These are phyloP conservation scores for Articulospora tetracladia DNA, from an alignment of 495 filamentous ascomycete genomes.

Conservation along the genomic window DNA sequence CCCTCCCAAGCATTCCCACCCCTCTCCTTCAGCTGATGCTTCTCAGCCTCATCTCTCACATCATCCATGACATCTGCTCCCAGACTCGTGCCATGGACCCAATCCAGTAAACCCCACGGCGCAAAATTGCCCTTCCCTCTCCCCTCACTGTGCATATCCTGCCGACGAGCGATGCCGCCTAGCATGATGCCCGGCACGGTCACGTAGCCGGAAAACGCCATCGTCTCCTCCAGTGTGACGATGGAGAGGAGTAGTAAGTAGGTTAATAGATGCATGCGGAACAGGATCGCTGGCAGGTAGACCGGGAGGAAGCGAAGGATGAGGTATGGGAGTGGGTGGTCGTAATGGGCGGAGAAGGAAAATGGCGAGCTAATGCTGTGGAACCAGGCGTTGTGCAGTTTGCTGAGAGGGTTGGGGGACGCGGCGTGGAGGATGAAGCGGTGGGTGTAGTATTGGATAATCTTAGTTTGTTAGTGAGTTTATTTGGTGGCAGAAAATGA, in stretches of 20 bases:
- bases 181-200: conserved; percentile 71
- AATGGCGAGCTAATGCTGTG: conserved; percentile 61
- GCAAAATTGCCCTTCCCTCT: conserved; percentile 70
- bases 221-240: conserved; percentile 71
- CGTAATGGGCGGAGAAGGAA: conserved; percentile 67
- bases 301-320: conserved; percentile 66
- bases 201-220: conserved; percentile 74
- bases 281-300: conserved; percentile 60
- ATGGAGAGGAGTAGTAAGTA: conserved; percentile 67
- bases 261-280: conserved; percentile 76
- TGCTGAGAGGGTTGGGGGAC: conserved; percentile 21
- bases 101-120: conserved; percentile 75
- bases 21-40: conserved; percentile 51
- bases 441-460: conserved; percentile 62
- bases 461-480: conserved; percentile 11
- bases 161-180: conserved; percentile 67
- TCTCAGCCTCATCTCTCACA: conserved; percentile 52
- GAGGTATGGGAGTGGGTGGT: conserved; percentile 75
- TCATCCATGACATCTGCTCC: conserved; percentile 53
- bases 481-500: not conserved
- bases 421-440: conserved; percentile 61
- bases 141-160: conserved; percentile 61
- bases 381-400: conserved; percentile 59
- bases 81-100: conserved; percentile 64
- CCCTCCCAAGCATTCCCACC: conserved; percentile 34